A percentile compares a stretch with the other conserved stretches of the same genome.
Evolutionary conservation across 345 rosid species (phyloP).

Genomic region (Mercurialis annua): DNA sequence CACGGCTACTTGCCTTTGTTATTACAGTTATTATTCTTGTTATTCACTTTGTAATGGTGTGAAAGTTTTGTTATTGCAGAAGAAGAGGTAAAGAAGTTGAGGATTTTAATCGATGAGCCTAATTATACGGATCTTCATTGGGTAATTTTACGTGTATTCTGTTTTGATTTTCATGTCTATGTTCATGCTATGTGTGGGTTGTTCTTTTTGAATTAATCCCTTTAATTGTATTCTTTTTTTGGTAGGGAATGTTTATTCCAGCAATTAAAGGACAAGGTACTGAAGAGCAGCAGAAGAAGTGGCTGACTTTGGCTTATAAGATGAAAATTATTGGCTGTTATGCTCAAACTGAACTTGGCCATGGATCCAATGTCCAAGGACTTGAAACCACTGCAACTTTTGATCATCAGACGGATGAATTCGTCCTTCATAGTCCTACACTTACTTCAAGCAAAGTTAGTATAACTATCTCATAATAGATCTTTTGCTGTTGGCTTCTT

Average conservation of each 20-base stretch:
- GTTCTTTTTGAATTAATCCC: not conserved
- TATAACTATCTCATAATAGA: slow-evolving; percentile 4
- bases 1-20: too few species aligned
- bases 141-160: slow-evolving; percentile 60
- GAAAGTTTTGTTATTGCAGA: slow-evolving; percentile 52
- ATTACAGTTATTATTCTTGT: too few species aligned
- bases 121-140: slow-evolving; percentile 92
- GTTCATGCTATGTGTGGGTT: not conserved
- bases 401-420: slow-evolving; percentile 90
- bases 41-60: not conserved
- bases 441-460: slow-evolving; percentile 89
- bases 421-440: slow-evolving; percentile 83
- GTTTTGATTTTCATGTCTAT: not conserved
- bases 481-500: too few species aligned
- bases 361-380: slow-evolving; percentile 99
- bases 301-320: slow-evolving; percentile 84
- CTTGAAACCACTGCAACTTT: slow-evolving; percentile 98
- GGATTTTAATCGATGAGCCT: slow-evolving; percentile 79
- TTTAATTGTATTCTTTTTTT: slow-evolving; percentile 5
- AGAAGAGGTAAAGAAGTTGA: slow-evolving; percentile 68
- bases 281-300: slow-evolving; percentile 88
- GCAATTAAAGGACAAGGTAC: slow-evolving; percentile 97
- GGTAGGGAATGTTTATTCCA: slow-evolving; percentile 92
- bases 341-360: slow-evolving; percentile 99
- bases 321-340: slow-evolving; percentile 99